Base-by-base conservation (phyloP, 192 early-diverging fungal genomes). In the Linnemannia zychae region DNA sequence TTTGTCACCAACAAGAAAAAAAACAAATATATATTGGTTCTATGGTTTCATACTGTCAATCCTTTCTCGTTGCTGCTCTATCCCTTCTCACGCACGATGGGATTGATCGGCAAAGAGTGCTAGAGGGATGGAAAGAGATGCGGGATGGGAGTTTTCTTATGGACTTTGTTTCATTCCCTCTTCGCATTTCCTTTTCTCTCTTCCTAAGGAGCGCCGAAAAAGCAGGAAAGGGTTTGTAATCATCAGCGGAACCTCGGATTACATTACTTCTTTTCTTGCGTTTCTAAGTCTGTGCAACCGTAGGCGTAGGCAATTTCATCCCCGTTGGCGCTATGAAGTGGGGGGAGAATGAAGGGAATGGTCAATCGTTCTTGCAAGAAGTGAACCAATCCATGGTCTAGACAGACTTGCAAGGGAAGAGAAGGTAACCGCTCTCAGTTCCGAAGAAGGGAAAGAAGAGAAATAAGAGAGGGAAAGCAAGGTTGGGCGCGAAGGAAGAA, bases 1-100 rank as follows among this genome's bases (percentile, higher is more conserved):
- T 63, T 63, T 63, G 57, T 63, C 57, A 63, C 57, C 57, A n/a
- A 63, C 13, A 3, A 63, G 12, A 63, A 63, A 63, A 60, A 63
- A 63, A 24, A 63, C 0, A 33, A 2, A 28, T 24, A 24, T 11
- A 63, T 63, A 2, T 13, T n/a, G 1, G 3, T 44, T 44, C 40
- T 9, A 44, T 44, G 40, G 40, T 44, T 3, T 44, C 40, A n/a
- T n/a, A n/a, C n/a, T n/a, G n/a, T n/a, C n/a, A n/a, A n/a, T 22
- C 22, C 15, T 63, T 22, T 12, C 24, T 63, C 11, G 50, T n/a
- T 60, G 12, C 53, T 60, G 2, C n/a, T 53, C 50, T 53, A 7
- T 28, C 6, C 24, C n/a, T n/a, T n/a, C n/a, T 11, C n/a, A 22
- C n/a, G n/a, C 18, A 24, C 53, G 9, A 60, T 60, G 24, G 22